These are phyloP conservation scores for Pseudoperonospora humuli DNA, from an alignment of 352 stramenopile species.

Conservation along the genomic window DNA sequence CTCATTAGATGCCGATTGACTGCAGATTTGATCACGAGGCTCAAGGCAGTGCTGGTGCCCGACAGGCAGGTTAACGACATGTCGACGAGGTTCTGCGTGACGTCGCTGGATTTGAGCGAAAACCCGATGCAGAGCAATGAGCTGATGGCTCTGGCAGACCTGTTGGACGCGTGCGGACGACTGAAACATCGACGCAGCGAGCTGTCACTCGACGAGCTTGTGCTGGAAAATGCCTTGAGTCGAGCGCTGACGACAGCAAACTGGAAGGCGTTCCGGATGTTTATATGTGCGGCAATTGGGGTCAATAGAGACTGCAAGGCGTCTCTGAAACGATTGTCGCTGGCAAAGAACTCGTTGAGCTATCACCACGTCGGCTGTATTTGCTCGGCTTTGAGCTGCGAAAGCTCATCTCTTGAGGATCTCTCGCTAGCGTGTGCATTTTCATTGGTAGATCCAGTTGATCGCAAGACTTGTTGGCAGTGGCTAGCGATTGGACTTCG, in stretches of 20 bases:
- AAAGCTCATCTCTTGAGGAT: constrained; percentile 14
- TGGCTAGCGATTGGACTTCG: constrained; percentile 26
- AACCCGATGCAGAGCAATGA: constrained; percentile 17
- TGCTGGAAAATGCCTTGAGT: constrained; percentile 23
- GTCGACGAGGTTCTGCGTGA: constrained; percentile 10
- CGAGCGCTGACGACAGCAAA: constrained; percentile 10
- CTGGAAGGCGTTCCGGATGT: constrained; percentile 23
- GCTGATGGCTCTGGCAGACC: constrained; percentile 12
- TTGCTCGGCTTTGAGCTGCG: constrained; percentile 25
- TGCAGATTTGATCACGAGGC: constrained; percentile 7
- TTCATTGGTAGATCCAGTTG: constrained; percentile 19
- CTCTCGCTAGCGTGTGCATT: constrained; percentile 21
- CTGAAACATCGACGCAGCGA: neutral
- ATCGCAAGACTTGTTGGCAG: constrained; percentile 25
- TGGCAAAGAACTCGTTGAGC: constrained; percentile 28
- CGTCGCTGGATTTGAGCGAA: constrained; percentile 26
- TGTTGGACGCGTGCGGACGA: constrained; percentile 7
- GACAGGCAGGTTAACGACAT: neutral
- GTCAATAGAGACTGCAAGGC: neutral
- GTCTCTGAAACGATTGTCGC: constrained; percentile 21
- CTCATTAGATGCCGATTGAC: constrained; percentile 21
- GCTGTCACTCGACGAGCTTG: constrained; percentile 16
- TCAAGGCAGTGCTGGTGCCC: constrained; percentile 14
- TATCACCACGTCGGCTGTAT: constrained; percentile 22
- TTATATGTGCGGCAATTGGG: constrained; percentile 20